A percentile compares a stretch with the other conserved stretches of the same genome.
These are phyloP conservation scores for Cryptosporidium meleagridis DNA, from an alignment of 169 alveolate genomes.

Conservation along the genomic window DNA sequence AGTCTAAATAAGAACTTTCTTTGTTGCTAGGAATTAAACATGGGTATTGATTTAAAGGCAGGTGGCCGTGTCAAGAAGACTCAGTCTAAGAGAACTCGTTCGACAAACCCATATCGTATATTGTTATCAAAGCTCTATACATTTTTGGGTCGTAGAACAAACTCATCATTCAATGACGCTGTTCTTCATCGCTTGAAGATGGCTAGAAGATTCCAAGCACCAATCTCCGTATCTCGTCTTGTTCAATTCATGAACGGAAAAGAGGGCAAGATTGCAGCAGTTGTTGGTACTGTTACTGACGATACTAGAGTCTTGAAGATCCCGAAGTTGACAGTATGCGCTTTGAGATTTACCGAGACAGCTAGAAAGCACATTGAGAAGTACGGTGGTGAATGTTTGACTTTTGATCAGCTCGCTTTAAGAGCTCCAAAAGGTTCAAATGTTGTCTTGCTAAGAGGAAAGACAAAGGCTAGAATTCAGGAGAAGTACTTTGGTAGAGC, in stretches of 20 bases:
- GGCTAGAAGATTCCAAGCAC: conserved; percentile 93
- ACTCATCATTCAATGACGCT: conserved; percentile 91
- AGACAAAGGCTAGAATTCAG: conserved; percentile 94
- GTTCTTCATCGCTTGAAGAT: conserved; percentile 92
- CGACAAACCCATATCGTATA: conserved; percentile 91
- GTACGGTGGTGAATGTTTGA: conserved; percentile 98
- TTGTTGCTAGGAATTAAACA: conserved; percentile 46
- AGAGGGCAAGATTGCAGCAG: conserved; percentile 93
- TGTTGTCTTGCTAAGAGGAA: conserved; percentile 95
- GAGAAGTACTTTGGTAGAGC: conserved; percentile 96
- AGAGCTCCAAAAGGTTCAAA: conserved; percentile 92
- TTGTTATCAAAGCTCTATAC: conserved; percentile 85
- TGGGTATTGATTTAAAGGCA: conserved; percentile 91
- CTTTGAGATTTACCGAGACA: conserved; percentile 96
- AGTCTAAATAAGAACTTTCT: neutral
- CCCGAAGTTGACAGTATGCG: conserved; percentile 94
- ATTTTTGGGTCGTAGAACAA: conserved; percentile 94
- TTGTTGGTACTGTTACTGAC: conserved; percentile 97
- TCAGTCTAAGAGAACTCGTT: conserved; percentile 88
- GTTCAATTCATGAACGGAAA: conserved; percentile 88
- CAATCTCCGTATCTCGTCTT: conserved; percentile 93
- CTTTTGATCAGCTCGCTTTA: conserved; percentile 96
- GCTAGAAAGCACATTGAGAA: conserved; percentile 94
- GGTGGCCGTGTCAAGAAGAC: conserved; percentile 91
- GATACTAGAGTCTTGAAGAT: conserved; percentile 88